A percentile compares a stretch with the other conserved stretches of the same genome.
These are phyloP conservation scores for Didymella exigua DNA, from an alignment of 2,329 filamentous ascomycete species.

Conservation along the genomic window DNA sequence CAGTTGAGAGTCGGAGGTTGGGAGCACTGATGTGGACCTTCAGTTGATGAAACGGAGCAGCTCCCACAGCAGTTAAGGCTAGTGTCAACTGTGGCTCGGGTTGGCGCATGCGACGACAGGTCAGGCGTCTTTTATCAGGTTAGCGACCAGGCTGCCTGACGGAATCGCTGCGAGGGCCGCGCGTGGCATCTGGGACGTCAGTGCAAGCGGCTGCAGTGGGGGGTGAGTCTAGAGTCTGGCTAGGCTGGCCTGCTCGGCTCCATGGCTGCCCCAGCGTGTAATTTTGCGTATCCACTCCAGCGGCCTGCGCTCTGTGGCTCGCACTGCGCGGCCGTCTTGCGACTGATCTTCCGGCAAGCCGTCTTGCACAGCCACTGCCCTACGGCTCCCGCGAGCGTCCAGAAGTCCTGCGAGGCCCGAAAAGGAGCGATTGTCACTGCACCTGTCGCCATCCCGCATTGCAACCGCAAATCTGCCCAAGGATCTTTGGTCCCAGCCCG, in stretches of 20 bases:
- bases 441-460: slow-evolving; percentile 35
- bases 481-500: slow-evolving; percentile 32
- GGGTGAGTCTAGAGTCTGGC: slow-evolving; percentile 25
- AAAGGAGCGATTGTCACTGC: slow-evolving; percentile 44
- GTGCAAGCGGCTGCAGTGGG: slow-evolving; percentile 26
- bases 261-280: slow-evolving; percentile 28
- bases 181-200: slow-evolving; percentile 31
- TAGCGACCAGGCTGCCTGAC: slow-evolving; percentile 36
- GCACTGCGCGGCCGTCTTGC: slow-evolving; percentile 6
- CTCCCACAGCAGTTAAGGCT: slow-evolving; percentile 36
- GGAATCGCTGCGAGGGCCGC: slow-evolving; percentile 30
- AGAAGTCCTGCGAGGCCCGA: slow-evolving; percentile 34
- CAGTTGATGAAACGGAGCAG: slow-evolving; percentile 44
- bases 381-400: slow-evolving; percentile 36
- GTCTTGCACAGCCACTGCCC: slow-evolving; percentile 46
- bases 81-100: slow-evolving; percentile 18
- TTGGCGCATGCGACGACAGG: slow-evolving; percentile 26
- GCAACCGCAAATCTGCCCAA: slow-evolving; percentile 25
- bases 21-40: slow-evolving; percentile 27
- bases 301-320: slow-evolving; percentile 20
- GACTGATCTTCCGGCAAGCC: slow-evolving; percentile 27
- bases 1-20: slow-evolving; percentile 31
- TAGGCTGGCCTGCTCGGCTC: slow-evolving; percentile 27
- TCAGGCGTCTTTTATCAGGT: slow-evolving; percentile 47
- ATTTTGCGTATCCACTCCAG: slow-evolving; percentile 25